Base-by-base conservation (phyloP, 2,329 filamentous ascomycete species). In the Sclerotinia trifoliorum region DNA sequence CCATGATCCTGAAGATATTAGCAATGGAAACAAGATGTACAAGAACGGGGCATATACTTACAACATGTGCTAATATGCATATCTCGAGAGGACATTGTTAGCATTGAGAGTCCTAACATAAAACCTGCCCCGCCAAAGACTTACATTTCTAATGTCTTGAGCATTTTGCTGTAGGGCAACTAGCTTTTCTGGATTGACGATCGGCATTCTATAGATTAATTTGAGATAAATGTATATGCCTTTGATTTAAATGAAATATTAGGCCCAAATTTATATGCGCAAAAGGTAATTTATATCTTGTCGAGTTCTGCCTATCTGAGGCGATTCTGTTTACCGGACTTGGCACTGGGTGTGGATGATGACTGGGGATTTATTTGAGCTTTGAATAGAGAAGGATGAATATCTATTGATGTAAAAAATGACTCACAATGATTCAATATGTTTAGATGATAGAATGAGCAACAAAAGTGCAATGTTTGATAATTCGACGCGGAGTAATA, bases 21-120 rank as follows among this genome's bases (percentile, higher is more conserved):
- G 54, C 19, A 39, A 49, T 17, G 7, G 5, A 2, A 2, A 66
- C 4, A 7, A 26, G 15, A 29, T 0, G 24, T 8, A 15, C 11
- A 39, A 13, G 32, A 63, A 42, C 4, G 5, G 46, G 46, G 17
- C 21, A 21, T 26, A 29, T 64, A 83, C 85, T 79, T 84, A 89
- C 86, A 76, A 98, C 94, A 78, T 98, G 94, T 58, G 94, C 94
- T 73, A 98, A 82, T 75, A 98, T 97, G 79, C 94, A 97, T 73
- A 97, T 97, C 91, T 93, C 75, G 74, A 73, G 19, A 62, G 13
- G 70, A 70, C 51, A 44, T 42, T 48, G 69, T 71, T 71, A 72
- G 71, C 69, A 69, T 56, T 52, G 29, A 11, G 32, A 32, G 29
- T 32, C 35, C 56, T 39, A 56, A 66, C 61, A 61, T 49, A 32